Base-by-base conservation (phyloP, 495 filamentous ascomycete species). In the Trichocladium uniseriatum region DNA sequence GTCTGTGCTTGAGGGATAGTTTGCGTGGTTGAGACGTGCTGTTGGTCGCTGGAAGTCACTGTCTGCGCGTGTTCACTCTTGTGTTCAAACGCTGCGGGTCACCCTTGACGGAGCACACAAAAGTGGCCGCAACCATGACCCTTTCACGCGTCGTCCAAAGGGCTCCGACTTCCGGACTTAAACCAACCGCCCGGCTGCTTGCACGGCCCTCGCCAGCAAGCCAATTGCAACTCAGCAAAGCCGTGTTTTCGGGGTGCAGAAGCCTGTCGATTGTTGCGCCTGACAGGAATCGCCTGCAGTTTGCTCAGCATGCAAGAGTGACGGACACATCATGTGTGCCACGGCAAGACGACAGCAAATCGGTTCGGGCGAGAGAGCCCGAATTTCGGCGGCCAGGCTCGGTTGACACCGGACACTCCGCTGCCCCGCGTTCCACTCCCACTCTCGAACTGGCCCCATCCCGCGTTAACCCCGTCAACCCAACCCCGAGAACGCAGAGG, bases 381-480 rank as follows among this genome's bases (percentile, higher is more conserved):
- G 53, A 38, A 15, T 43, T 51, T 51, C 43, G 43, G 48, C 48
- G 48, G 53, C 40, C 32, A 19, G 29, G 14, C 42, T 54, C 52
- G 52, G 52, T 36, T 54, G 47, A 48, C 45, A 32, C 35, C 42
- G 28, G 24, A 13, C 27, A 43, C 52, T 43, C 52, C 46, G 46
- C 52, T 49, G 52, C 52, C 52, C 52, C 52, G 42, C 52, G 52
- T 47, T 37, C 40, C 45, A 24, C 43, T 27, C 18, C 52, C 42
- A n/a, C 20, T 31, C 46, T 37, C 35, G n/a, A 28, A 14, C 22
- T 15, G 47, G 47, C 14, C 38, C 47, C 47, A 36, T 35, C 31
- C 16, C n/a, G 34, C 20, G 3, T 10, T 21, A 39, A 6, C 35
- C 14, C 19, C 20, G 21, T 19, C 42, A 32, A 29, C 27, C 18